phyloP scores from a whole-genome alignment of 257 asterid genomes.

The Solanum corneliomulleri region DNA sequence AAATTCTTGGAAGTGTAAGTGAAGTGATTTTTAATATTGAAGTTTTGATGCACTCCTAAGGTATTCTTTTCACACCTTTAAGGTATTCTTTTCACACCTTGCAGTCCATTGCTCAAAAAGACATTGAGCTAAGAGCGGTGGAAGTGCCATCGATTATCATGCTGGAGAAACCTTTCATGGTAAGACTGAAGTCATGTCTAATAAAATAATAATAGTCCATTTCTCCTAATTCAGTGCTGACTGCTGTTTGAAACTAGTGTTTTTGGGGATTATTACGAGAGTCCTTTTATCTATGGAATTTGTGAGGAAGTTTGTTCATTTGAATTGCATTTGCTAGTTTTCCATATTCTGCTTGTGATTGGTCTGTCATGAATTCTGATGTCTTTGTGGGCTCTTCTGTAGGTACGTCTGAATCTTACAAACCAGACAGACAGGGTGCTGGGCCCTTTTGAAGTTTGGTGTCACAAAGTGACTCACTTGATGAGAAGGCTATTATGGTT shows the following conservation, averaged over 20 bases:
- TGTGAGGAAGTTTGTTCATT: not conserved
- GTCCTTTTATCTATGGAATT: not conserved
- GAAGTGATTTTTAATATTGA: not conserved
- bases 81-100: not conserved
- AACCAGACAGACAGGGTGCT: slow-evolving; percentile 75
- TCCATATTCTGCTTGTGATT: not conserved
- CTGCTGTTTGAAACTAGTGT: not conserved
- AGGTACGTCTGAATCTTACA: slow-evolving; percentile 61
- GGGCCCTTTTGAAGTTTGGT: slow-evolving; percentile 89
- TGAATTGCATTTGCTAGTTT: not conserved
- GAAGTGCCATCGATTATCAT: slow-evolving; percentile 72
- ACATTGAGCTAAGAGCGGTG: slow-evolving; percentile 60
- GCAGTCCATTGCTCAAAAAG: slow-evolving; percentile 79
- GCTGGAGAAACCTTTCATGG: slow-evolving; percentile 77
- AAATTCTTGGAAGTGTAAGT: slow-evolving; percentile 94
- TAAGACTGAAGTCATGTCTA: slow-evolving; percentile 12
- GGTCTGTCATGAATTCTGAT: not conserved
- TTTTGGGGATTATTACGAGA: not conserved
- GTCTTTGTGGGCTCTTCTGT: not conserved
- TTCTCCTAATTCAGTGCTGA: not conserved
- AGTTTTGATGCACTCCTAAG: not conserved
- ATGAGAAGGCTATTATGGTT: slow-evolving; percentile 74
- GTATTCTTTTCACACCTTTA: not conserved
- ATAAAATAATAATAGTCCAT: not conserved
- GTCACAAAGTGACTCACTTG: slow-evolving; percentile 62